Base-by-base conservation (phyloP, 805 yeast genomes). In the Nadsonia fulvescens region DNA sequence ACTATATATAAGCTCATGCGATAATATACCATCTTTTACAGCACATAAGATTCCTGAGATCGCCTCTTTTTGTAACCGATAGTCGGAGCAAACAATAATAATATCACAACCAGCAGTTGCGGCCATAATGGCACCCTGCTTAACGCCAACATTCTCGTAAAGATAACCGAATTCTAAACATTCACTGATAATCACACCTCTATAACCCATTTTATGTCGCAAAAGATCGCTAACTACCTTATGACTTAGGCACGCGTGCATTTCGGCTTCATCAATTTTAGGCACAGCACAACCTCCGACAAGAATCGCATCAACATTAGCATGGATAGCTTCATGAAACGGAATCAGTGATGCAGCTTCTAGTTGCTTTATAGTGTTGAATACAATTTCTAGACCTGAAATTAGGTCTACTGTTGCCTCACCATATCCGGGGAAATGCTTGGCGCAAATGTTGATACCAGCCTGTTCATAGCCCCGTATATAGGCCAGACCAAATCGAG, bases 261-360 rank as follows among this genome's bases (percentile, higher is more conserved):
- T 58, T 37, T 70, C 76, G 34, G 64, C 66, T 7, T 67, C 67
- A 14, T 68, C 55, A 9, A 69, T 57, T 20, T 62, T 58, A 0
- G 77, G 76, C 8, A 69, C 66, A 2, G 72, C 74, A 35, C 73
- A 67, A 9, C 75, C 74, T 9, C 73, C 70, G 3, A 68, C 71
- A 43, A 61, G 52, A 10, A 69, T 48, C 1, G 72, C 66, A 42
- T 68, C 75, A 23, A 69, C 43, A 5, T 58, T 32, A 15, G 49
- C 54, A 22, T 58, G 52, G 20, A 63, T 56, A 24, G 66, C 46
- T 29, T 54, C 51, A 8, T 54, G 54, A 37, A 66, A 69, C 4
- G 75, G 74, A 8, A 61, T 47, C 28, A 58, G 46, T 36, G 64
- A 61, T 38, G 58, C 59, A 17, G 56, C 51, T 26, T 60, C 58